phyloP scores from a whole-genome alignment of 2,329 filamentous ascomycete genomes.

The Fusarium nematophilum region DNA sequence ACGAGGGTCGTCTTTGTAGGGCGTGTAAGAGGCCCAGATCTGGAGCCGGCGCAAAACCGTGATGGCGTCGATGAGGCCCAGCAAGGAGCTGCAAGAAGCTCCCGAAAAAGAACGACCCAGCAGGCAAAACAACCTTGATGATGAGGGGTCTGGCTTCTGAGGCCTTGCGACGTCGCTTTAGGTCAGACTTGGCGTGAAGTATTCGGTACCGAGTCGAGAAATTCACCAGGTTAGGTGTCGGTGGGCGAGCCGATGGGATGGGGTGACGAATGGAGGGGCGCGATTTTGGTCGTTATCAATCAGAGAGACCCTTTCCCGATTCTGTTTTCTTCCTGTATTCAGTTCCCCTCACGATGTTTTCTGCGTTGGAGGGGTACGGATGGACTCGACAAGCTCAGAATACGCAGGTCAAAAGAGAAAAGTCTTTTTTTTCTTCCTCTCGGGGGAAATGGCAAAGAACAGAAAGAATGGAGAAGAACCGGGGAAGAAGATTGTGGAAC shows the following conservation, averaged over 20 bases:
- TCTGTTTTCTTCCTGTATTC: slow-evolving; percentile 18
- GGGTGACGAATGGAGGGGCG: slow-evolving; percentile 31
- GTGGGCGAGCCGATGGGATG: slow-evolving; percentile 29
- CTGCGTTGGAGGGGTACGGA: slow-evolving; percentile 25
- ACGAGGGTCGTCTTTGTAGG: slow-evolving; percentile 20
- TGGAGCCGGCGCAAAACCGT: slow-evolving; percentile 28
- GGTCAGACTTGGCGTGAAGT: slow-evolving; percentile 26
- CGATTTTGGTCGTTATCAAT: slow-evolving; percentile 38
- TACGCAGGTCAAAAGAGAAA: neutral
- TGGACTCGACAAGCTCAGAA: neutral
- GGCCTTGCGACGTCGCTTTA: slow-evolving; percentile 9
- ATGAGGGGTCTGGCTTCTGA: slow-evolving; percentile 28
- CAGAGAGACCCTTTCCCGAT: slow-evolving; percentile 9
- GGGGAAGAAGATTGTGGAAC: slow-evolving; percentile 36
- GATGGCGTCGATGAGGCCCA: slow-evolving; percentile 38
- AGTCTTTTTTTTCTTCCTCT: slow-evolving; percentile 4
- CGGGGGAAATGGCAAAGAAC: slow-evolving; percentile 26
- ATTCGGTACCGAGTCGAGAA: slow-evolving; percentile 7
- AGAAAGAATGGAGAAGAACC: slow-evolving; percentile 39
- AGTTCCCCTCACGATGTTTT: slow-evolving; percentile 6
- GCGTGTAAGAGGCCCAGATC: slow-evolving; percentile 36
- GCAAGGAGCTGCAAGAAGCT: slow-evolving; percentile 34
- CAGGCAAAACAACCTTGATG: slow-evolving; percentile 24
- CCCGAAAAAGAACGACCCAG: slow-evolving; percentile 20
- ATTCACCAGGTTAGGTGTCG: slow-evolving; percentile 9